phyloP scores from a whole-genome alignment of 225 moss, liverwort and hornwort genomes.

The Bryoerythrophyllum caledonicum region DNA sequence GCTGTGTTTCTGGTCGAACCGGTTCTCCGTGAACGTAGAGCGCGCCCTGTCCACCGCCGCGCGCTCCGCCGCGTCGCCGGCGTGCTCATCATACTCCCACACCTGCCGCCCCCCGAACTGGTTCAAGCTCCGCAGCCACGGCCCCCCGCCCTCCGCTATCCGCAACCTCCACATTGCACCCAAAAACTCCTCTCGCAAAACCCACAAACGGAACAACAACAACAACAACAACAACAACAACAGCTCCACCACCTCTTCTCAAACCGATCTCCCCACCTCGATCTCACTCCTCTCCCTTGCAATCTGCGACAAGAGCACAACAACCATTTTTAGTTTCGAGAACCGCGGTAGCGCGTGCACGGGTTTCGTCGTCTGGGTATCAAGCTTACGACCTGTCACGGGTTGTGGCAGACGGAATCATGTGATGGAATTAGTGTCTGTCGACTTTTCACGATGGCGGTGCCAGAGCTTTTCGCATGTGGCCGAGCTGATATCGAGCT shows the following conservation, averaged over 20 bases:
- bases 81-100: slow-evolving; percentile 80
- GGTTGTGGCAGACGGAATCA: background rate
- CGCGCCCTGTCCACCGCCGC: slow-evolving; percentile 74
- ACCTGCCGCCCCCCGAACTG: slow-evolving; percentile 63
- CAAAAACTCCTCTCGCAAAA: background rate
- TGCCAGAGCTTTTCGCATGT: background rate
- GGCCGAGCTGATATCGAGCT: background rate
- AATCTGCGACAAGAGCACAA: background rate
- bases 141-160: slow-evolving; percentile 66
- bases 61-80: slow-evolving; percentile 55
- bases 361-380: background rate
- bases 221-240: no score
- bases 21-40: slow-evolving; percentile 45
- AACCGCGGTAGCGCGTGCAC: background rate
- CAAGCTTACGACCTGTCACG: background rate
- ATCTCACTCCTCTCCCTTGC: no score
- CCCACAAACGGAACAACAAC: background rate
- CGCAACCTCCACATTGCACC: slow-evolving; percentile 86
- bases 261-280: slow-evolving; percentile 4
- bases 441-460: background rate
- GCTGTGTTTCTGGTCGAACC: slow-evolving; percentile 76
- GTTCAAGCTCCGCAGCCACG: slow-evolving; percentile 65
- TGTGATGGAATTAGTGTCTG: background rate
- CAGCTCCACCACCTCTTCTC: slow-evolving; percentile 1
- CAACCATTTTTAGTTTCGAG: background rate